A percentile compares a stretch with the other conserved stretches of the same genome.
phyloP scores from a whole-genome alignment of 345 rosid genomes.

The Aegle marmelos region DNA sequence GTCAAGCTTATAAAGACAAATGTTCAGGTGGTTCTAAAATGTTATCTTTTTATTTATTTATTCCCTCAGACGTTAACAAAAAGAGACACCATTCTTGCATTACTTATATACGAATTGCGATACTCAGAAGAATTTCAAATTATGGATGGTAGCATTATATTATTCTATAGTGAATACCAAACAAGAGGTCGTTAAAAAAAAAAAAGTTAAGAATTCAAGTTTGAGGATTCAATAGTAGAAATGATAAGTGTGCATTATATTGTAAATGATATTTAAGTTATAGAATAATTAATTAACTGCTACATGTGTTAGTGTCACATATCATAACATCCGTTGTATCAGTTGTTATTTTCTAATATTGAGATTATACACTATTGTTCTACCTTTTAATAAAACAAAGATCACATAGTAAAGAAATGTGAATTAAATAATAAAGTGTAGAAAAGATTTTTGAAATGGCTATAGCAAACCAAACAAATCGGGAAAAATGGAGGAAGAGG shows the following conservation, averaged over 20 bases:
- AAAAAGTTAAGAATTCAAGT: no score
- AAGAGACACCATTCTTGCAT: not conserved
- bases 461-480: constrained; percentile 1
- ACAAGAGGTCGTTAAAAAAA: no score
- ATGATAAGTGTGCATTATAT: no score
- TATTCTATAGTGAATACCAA: no score
- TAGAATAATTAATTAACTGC: rapidly evolving
- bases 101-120: not conserved
- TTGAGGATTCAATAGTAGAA: no score
- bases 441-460: not conserved
- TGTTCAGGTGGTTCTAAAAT: not conserved
- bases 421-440: not conserved
- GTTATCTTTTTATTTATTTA: not conserved
- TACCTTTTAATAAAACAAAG: not conserved
- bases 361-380: no score
- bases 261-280: no score
- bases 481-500: not conserved
- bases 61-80: not conserved
- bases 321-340: rapidly evolving
- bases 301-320: no score
- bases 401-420: no score
- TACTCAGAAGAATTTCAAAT: not conserved
- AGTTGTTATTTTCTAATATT: no score
- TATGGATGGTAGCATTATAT: no score
- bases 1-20: not conserved